These are phyloP conservation scores for Anthostomella pinea DNA, from an alignment of 2,329 filamentous ascomycete species.

Conservation along the genomic window DNA sequence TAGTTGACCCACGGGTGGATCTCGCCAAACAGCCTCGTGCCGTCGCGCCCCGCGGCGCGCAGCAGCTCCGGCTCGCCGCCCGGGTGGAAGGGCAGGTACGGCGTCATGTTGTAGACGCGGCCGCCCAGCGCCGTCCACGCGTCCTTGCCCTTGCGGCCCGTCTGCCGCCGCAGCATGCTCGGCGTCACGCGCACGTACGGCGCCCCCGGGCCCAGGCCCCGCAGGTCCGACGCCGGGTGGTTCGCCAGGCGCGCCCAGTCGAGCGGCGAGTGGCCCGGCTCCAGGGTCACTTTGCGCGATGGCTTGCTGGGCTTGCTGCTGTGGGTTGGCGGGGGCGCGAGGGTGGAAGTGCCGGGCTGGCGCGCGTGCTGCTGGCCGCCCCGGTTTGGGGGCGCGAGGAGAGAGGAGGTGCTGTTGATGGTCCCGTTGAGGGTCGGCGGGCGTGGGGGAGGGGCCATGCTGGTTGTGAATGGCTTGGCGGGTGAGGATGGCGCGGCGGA, in stretches of 20 bases:
- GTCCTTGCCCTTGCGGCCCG: slow-evolving; percentile 78
- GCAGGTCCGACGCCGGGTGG: slow-evolving; percentile 61
- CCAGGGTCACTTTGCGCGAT: slow-evolving; percentile 71
- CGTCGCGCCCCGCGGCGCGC: slow-evolving; percentile 59
- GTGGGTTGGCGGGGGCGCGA: slow-evolving; percentile 56
- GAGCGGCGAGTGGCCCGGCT: slow-evolving; percentile 89
- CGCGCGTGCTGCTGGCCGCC: slow-evolving; percentile 37
- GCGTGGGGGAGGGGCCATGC: slow-evolving; percentile 22
- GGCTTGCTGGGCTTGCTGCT: slow-evolving; percentile 51
- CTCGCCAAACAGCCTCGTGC: slow-evolving; percentile 62
- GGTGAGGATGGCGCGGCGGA: slow-evolving; percentile 9
- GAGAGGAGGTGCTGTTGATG: slow-evolving; percentile 14
- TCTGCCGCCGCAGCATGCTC: slow-evolving; percentile 72
- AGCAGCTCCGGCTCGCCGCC: slow-evolving; percentile 76
- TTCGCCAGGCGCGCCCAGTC: slow-evolving; percentile 86
- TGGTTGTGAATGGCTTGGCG: slow-evolving; percentile 4
- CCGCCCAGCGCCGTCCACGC: slow-evolving; percentile 90
- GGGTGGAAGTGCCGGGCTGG: slow-evolving; percentile 35
- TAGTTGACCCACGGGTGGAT: slow-evolving; percentile 72
- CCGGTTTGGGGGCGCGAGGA: slow-evolving; percentile 31
- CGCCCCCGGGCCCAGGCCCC: slow-evolving; percentile 52
- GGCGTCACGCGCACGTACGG: slow-evolving; percentile 75
- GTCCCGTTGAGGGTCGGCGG: slow-evolving; percentile 24
- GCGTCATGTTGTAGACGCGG: slow-evolving; percentile 90
- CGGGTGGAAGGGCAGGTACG: slow-evolving; percentile 87